These are phyloP conservation scores for Ascochyta lentis DNA, from an alignment of 2,329 filamentous ascomycete species.

Conservation along the genomic window DNA sequence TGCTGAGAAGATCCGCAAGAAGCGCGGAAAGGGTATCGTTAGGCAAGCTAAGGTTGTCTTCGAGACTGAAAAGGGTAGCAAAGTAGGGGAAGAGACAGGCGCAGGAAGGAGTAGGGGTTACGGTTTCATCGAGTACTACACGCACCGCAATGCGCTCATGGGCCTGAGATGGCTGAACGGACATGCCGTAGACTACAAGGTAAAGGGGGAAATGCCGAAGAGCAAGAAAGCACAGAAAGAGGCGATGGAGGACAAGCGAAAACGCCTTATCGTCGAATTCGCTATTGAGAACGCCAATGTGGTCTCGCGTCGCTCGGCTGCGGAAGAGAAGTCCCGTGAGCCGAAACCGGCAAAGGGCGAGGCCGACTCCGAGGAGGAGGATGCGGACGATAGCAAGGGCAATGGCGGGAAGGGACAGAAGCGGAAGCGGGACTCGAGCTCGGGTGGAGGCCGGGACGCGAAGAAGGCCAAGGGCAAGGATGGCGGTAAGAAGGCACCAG, in stretches of 20 bases:
- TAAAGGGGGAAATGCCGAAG: constrained; percentile 55
- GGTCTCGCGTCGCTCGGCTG: constrained; percentile 75
- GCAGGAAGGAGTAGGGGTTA: constrained; percentile 89
- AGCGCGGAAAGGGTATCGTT: constrained; percentile 85
- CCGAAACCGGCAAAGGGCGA: constrained; percentile 44
- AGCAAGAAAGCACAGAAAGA: constrained; percentile 49
- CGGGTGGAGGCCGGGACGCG: constrained; percentile 11
- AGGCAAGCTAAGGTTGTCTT: constrained; percentile 95
- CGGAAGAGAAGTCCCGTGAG: constrained; percentile 63
- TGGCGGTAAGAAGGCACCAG: constrained; percentile 21
- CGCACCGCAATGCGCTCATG: constrained; percentile 93
- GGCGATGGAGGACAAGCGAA: constrained; percentile 74
- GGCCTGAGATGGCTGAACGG: constrained; percentile 93
- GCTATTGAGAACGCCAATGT: constrained; percentile 98
- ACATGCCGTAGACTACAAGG: constrained; percentile 62
- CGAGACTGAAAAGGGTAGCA: constrained; percentile 83
- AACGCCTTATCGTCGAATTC: constrained; percentile 92
- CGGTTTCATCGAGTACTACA: constrained; percentile 96
- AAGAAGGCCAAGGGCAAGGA: constrained; percentile 21
- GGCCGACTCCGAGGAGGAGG: constrained; percentile 19
- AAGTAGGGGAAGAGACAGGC: constrained; percentile 77
- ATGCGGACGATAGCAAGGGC: constrained; percentile 21
- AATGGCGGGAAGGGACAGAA: constrained; percentile 41
- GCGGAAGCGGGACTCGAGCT: constrained; percentile 47
- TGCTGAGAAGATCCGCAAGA: constrained; percentile 79